phyloP scores from a whole-genome alignment of 2,329 filamentous ascomycete genomes.

The Rugonectria rugulosa region DNA sequence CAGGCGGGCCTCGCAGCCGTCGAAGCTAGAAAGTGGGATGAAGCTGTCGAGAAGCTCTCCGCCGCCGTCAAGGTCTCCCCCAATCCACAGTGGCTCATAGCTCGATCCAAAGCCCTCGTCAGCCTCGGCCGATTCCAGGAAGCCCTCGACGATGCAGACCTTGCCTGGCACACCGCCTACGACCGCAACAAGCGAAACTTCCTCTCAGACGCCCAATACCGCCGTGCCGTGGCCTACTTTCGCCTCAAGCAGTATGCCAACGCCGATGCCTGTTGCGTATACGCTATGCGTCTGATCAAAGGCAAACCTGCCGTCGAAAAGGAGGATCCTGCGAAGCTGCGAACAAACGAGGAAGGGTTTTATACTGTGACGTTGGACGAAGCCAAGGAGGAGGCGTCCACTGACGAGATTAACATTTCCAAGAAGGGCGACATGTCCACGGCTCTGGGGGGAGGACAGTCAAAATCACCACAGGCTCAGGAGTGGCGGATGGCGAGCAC shows the following conservation, averaged over 20 bases:
- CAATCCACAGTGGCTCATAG: conserved; percentile 81
- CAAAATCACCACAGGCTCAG: conserved; percentile 23
- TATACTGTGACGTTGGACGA: conserved; percentile 52
- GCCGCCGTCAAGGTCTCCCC: conserved; percentile 69
- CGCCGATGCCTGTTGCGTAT: conserved; percentile 73
- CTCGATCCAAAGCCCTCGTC: conserved; percentile 81
- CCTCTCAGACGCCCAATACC: conserved; percentile 82
- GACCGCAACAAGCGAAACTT: conserved; percentile 77
- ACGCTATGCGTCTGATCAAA: conserved; percentile 54
- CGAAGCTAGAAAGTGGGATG: conserved; percentile 66
- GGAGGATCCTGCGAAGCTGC: conserved; percentile 39
- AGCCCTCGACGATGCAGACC: conserved; percentile 75
- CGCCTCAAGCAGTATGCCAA: conserved; percentile 76
- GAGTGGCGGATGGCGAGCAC: conserved; percentile 52
- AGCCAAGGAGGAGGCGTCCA: conserved; percentile 39
- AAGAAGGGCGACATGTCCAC: conserved; percentile 5
- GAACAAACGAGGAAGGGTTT: conserved; percentile 54
- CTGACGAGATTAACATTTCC: conserved; percentile 42
- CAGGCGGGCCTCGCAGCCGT: conserved; percentile 72
- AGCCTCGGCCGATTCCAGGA: conserved; percentile 66
- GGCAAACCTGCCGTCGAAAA: conserved; percentile 42
- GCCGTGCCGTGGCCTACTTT: conserved; percentile 78
- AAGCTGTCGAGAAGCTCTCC: conserved; percentile 74
- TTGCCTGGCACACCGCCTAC: conserved; percentile 66
- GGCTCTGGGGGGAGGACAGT: conserved; percentile 6